Base-by-base conservation (phyloP, 2,329 filamentous ascomycete species). In the Thielaviopsis ethacetica region DNA sequence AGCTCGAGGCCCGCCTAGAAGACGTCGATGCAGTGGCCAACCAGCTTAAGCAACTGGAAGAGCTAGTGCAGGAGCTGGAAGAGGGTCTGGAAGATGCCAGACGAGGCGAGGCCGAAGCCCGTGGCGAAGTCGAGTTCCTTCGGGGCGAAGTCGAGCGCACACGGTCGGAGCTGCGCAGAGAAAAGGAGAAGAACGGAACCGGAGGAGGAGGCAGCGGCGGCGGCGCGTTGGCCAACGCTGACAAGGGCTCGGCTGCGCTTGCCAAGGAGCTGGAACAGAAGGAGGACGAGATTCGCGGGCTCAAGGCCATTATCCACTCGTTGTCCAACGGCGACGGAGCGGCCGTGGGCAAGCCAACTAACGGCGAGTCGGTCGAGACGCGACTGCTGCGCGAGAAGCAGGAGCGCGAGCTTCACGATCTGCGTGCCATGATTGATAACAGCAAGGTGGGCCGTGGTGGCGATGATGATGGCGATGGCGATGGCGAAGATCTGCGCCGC, bases 251-350 rank as follows among this genome's bases (percentile, higher is more conserved):
- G 2, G 54, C 61, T 9, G 54, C 57, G 7, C 49, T 38, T n/a
- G 78, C 80, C 51, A 88, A 88, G 69, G 90, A 95, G 63, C 72
- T 97, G 30, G 90, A 94, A 68, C 87, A 95, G 68, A 93, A 94
- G 68, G 91, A 98, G 66, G 93, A 98, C 66, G 93, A 98, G 73
- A 97, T 98, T 67, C 82, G 91, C 62, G 93, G 93, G 53, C 79
- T 98, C 63, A 98, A 97, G 71, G 91, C 93, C 51, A 97, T 98
- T 68, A 97, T 98, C 62, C 91, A 97, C 71, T 95, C 89, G 19
- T 77, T 98, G 44, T 80, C 84, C 12, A 59, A 57, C 24, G 53
- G 60, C 5, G 54, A 51, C 38, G 60, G 58, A 12, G 57, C 54
- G 19, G 53, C 54, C 2, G 73, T 78, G n/a, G 75, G 71, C n/a